Evolutionary conservation across 352 stramenopile species (phyloP), one percentile per base, ranked within the genome.

Genomic region (Phytopythium litorale): DNA sequence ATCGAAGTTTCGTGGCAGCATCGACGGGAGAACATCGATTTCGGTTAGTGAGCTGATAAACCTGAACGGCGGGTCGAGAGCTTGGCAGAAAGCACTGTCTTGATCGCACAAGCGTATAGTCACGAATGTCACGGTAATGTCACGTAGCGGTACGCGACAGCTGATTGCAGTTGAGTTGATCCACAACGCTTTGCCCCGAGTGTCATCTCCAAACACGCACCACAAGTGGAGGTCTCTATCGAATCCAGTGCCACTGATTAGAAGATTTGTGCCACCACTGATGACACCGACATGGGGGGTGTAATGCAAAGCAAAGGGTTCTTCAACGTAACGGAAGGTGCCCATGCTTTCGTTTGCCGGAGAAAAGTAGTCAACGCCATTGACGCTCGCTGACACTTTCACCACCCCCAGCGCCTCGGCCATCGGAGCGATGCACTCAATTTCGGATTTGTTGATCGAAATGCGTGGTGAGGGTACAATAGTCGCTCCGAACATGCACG

Each of bases 361-460:
- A 12, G 56, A 33, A 43, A 84, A 78, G 48, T 71, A 84, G 30
- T 81, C 75, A 28, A 78, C n/a, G n/a, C 62, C 66, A 40, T 87
- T 87, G 12, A 56, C 69, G 33, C 70, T 81, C 19, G 84, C 66
- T 23, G 54, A 42, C 35, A 87, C 6, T 19, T 57, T 38, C 12
- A 70, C 15, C 4, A 66, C 33, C 28, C 45, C 63, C 2, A 45
- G 46, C 12, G 23, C 45, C 40, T 49, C 48, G 11, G 32, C 55
- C 15, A 57, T 16, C 38, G 76, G 74, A 2, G 68, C 64, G 5
- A 66, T 40, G 43, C 75, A 86, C 52, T 67, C 56, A 8, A 82
- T 19, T 37, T 60, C 42, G 16, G 60, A 70, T 23, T 15, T 65
- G 46, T 65, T 62, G 13, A 3, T 11, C 15, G 9, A 49, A 15